Evolutionary conservation across 495 filamentous ascomycete species (phyloP), one percentile per base, ranked within the genome.

Genomic region (Lichenothelia convexa): DNA sequence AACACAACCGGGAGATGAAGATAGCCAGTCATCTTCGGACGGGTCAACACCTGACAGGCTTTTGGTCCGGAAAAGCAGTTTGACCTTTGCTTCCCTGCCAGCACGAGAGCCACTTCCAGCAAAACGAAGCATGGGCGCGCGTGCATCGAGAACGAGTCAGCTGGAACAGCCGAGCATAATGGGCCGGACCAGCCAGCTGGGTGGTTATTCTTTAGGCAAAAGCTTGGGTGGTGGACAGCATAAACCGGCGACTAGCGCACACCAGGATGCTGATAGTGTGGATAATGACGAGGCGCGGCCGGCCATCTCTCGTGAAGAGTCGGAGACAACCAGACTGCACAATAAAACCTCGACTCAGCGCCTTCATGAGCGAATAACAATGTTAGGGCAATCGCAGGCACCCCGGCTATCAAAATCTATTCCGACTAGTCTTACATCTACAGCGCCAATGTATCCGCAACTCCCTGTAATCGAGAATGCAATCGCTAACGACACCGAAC

Each of bases 321-420:
- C 56, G 1, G 59, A 62, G 32, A 61, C 59, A 15, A 62, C 63
- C 32, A 70, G 65, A 42, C 43, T 71, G 4, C 82, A 92, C 53
- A 84, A 71, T 57, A 92, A 89, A 49, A 86, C 81, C 5, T 86
- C 85, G 3, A 94, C 89, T 2, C 84, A 94, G 50, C 66, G 78
- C 7, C 64, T 97, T 13, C 80, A 91, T 40, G 91, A 95, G 41
- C 79, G 82, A 45, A 93, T 97, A 46, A 87, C 75, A 49, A 83
- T 87, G 72, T 68, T 97, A 15, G 85, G 85, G 17, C 80, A 94
- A 51, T 65, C 71, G 1, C 79, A 84, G 46, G 62, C 76, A 30
- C 62, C 75, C 21, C 63, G 77, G 31, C 60, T 70, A 2, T 80
- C 75, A 3, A 87, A 86, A 47, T 77, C 75, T 8, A 74, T 83